Conservation (phyloP, 2,329 filamentous ascomycete genomes). For the Sporothrix phasma region DNA sequence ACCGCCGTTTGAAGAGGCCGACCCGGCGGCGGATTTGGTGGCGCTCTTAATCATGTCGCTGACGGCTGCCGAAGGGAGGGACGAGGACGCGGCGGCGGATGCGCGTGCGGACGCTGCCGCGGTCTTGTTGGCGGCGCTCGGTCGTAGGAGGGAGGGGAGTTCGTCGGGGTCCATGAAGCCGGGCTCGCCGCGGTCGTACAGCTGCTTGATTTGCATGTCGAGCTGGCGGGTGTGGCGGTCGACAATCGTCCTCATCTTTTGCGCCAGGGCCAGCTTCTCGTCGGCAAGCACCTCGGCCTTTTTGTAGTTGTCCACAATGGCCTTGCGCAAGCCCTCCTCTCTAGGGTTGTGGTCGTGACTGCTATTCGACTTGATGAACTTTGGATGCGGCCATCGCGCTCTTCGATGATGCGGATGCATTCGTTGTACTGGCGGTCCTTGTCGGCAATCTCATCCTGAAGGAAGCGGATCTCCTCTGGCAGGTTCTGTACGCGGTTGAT, state of each 20-base stretch:
- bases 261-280: constrained; percentile 62
- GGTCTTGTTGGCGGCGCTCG: constrained; percentile 43
- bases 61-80: neutral
- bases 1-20: constrained; percentile 19
- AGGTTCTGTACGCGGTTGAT: constrained; percentile 66
- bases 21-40: constrained; percentile 2
- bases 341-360: constrained; percentile 65
- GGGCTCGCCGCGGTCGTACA: constrained; percentile 52
- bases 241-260: constrained; percentile 50
- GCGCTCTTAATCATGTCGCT: constrained; percentile 22
- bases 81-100: constrained; percentile 21
- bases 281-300: constrained; percentile 60
- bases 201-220: constrained; percentile 52
- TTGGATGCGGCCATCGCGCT: constrained; percentile 65
- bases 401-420: constrained; percentile 57
- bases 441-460: constrained; percentile 73
- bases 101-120: constrained; percentile 29
- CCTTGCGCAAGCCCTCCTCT: constrained; percentile 57
- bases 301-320: constrained; percentile 57
- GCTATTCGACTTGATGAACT: constrained; percentile 69
- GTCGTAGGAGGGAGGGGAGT: constrained; percentile 51
- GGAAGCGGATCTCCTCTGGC: constrained; percentile 71
- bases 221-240: constrained; percentile 55
- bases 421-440: constrained; percentile 66
- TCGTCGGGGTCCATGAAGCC: constrained; percentile 54